Conservation (phyloP, 306 rosid genomes). For the Gastrolobium villosum region DNA sequence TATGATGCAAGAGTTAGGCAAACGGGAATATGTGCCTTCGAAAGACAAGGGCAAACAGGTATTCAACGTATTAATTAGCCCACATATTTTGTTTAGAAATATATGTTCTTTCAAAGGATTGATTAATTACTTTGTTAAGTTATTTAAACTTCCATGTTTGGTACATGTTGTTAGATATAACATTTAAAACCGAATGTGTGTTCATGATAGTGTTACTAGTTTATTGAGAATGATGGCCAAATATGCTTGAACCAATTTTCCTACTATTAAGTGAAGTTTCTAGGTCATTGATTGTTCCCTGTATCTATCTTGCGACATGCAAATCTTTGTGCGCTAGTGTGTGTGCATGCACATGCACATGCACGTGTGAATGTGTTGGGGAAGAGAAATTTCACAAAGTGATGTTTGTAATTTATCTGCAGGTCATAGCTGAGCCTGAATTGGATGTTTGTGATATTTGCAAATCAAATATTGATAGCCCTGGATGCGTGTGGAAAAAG, state of each 20-base stretch:
- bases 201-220: neutral
- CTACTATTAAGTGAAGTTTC: neutral
- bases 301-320: no score
- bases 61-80: constrained; percentile 34
- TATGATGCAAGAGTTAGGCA: constrained; percentile 41
- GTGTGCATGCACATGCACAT: neutral
- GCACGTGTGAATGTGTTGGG: neutral
- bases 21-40: constrained; percentile 33
- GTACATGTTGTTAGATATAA: neutral
- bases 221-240: neutral
- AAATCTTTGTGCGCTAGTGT: neutral
- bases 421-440: constrained; percentile 54
- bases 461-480: constrained; percentile 48
- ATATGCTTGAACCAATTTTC: constrained; percentile 12
- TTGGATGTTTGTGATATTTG: neutral
- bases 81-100: constrained; percentile 10
- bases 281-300: neutral
- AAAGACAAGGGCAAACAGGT: constrained; percentile 64
- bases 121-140: constrained; percentile 5
- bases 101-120: constrained; percentile 1
- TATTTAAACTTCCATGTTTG: neutral
- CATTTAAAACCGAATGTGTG: constrained; percentile 29
- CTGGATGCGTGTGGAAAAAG: constrained; percentile 45
- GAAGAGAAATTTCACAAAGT: constrained; percentile 12
- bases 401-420: constrained; percentile 47